Base-by-base conservation (phyloP, 257 asterid genomes). In the Lantana camara region DNA sequence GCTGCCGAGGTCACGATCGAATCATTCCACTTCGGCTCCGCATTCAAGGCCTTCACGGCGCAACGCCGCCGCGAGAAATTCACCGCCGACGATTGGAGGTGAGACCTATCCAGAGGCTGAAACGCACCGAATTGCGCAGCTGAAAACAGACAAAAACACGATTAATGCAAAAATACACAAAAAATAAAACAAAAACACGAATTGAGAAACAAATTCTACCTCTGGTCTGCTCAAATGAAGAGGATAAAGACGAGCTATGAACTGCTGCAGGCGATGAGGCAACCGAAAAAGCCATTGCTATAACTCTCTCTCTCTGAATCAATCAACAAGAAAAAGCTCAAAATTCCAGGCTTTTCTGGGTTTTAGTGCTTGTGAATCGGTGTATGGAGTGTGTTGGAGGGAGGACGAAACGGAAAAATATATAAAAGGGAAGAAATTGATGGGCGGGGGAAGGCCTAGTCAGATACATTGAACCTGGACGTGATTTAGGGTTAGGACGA, bases 401-500 rank as follows among this genome's bases (percentile, higher is more conserved):
- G 30, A 68, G 68, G 30, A 62, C 1, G 50, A 46, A 55, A 56
- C 44, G 44, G 34, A 9, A 56, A 30, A 34, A 21, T 64, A 75
- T 65, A 48, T 69, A 64, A 38, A 37, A 24, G 65, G 19, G 40
- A 45, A 10, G 20, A 54, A 61, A 66, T n/a, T 8, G 69, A 44
- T 24, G 66, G 72, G 49, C 32, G n/a, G 68, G 69, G 37, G 68
- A 49, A 15, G 61, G 78, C 57, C 27, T 11, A 4, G 2, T 1
- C 16, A 79, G 90, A 75, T 87, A 54, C 95, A 82, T 77, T 82
- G 95, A 80, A 85, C 79, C 86, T 87, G 79, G 93, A 87, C 95
- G 82, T 66, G 67, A 35, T 87, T 71, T 55, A 4, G 81, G 64
- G 3, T 6, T 14, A n/a, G 19, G 35, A 19, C 17, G 30, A 17